Evolutionary conservation across 2,329 filamentous ascomycete species (phyloP).

Genomic region (Colletotrichum tamarilloi): DNA sequence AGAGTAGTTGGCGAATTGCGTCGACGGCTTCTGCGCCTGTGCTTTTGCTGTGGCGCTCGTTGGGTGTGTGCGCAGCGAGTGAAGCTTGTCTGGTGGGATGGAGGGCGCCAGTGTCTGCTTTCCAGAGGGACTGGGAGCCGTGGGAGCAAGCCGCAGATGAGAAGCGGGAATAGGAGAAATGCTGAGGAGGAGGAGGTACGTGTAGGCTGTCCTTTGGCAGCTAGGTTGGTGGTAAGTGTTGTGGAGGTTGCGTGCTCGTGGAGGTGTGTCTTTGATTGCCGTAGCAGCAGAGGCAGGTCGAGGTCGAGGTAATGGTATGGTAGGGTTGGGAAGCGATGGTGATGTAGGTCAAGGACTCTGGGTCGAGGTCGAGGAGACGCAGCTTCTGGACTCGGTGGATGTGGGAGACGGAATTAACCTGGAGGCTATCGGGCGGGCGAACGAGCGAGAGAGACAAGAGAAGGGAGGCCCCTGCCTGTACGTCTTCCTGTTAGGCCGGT

Average conservation of each 20-base stretch:
- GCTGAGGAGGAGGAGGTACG: background rate
- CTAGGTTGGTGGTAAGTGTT: background rate
- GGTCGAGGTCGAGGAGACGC: background rate
- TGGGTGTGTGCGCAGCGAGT: background rate
- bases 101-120: background rate
- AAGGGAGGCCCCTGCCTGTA: slow-evolving; percentile 30
- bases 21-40: background rate
- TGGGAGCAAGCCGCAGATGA: background rate
- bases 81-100: background rate
- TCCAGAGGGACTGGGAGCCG: background rate
- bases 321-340: background rate
- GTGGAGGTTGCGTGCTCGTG: background rate
- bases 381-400: background rate
- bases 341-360: background rate
- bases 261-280: background rate
- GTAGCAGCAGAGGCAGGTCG: background rate
- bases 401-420: slow-evolving; percentile 20
- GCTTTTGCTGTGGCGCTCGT: slow-evolving; percentile 2
- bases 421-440: slow-evolving; percentile 12
- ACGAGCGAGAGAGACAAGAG: slow-evolving; percentile 29
- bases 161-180: background rate
- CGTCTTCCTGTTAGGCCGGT: slow-evolving; percentile 24
- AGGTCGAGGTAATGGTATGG: background rate
- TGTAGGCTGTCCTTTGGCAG: too few species aligned
- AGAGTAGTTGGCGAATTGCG: background rate